Evolutionary conservation across 225 moss, liverwort and hornwort species (phyloP).

Genomic region (Physcomitrium patens): DNA sequence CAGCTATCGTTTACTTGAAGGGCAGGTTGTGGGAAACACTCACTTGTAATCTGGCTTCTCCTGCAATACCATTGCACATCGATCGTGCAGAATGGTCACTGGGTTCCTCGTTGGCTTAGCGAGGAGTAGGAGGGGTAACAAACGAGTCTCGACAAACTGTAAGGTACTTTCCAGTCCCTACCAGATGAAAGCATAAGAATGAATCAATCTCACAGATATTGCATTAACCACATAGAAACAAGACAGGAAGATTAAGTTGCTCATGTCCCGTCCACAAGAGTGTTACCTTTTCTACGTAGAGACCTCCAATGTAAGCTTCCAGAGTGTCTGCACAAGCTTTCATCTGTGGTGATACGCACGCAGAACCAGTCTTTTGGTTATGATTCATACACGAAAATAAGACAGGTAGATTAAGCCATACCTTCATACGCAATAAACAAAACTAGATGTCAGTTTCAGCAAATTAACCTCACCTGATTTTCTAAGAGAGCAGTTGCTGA

Average conservation of each 20-base stretch:
- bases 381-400: too few species aligned
- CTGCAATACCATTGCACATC: slow-evolving; percentile 58
- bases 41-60: slow-evolving; percentile 80
- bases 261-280: slow-evolving; percentile 18
- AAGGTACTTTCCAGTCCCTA: slow-evolving; percentile 71
- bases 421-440: too few species aligned
- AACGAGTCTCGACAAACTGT: slow-evolving; percentile 55
- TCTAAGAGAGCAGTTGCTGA: slow-evolving; percentile 44
- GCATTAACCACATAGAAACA: neutral
- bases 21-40: slow-evolving; percentile 15
- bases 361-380: neutral
- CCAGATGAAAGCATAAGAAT: slow-evolving; percentile 4
- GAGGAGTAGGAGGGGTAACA: slow-evolving; percentile 67
- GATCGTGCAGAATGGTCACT: slow-evolving; percentile 66
- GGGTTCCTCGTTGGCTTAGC: slow-evolving; percentile 72
- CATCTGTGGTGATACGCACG: slow-evolving; percentile 44
- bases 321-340: slow-evolving; percentile 81
- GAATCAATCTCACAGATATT: neutral
- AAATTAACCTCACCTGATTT: slow-evolving; percentile 49
- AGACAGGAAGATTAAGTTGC: neutral
- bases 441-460: slow-evolving; percentile 5
- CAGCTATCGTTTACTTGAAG: neutral
- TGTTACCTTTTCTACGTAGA: slow-evolving; percentile 72
- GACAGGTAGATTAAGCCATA: too few species aligned
- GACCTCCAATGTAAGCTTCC: slow-evolving; percentile 81